Percentiles rank a stretch among this genome's conserved stretches.
These are phyloP conservation scores for Leishmania martiniquensis DNA, from an alignment of 208 protist genomes.

Conservation along the genomic window DNA sequence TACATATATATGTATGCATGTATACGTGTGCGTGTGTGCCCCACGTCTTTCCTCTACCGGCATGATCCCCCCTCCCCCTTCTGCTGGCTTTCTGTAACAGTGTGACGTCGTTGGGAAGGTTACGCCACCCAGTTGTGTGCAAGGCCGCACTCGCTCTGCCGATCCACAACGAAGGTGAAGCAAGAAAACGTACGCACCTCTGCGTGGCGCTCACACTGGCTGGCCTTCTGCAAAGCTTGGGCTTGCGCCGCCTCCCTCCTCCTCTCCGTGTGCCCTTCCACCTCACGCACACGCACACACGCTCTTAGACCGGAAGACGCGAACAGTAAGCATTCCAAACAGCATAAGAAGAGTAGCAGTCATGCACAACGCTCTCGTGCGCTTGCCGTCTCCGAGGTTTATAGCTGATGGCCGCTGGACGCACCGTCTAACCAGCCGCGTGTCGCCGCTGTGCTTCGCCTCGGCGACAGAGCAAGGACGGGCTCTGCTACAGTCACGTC, in stretches of 20 bases:
- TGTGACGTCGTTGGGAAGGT: neutral
- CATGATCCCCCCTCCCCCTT: neutral
- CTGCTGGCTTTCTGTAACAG: neutral
- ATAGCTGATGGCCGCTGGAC: neutral
- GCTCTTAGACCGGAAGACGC: too few relatives aligned
- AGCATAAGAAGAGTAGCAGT: neutral
- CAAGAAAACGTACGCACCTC: neutral
- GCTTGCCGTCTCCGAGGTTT: neutral
- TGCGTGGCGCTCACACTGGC: neutral
- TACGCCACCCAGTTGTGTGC: neutral
- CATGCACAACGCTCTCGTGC: constrained; percentile 3
- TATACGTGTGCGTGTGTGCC: neutral
- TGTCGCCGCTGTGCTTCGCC: neutral
- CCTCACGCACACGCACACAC: neutral
- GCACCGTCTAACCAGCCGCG: neutral
- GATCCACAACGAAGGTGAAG: neutral
- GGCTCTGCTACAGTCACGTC: constrained; percentile 22
- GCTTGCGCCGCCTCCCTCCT: neutral
- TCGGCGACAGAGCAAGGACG: neutral
- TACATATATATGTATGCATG: neutral
- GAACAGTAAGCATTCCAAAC: neutral
- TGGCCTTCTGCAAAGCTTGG: neutral
- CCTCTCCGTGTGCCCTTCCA: neutral
- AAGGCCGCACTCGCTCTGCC: neutral
- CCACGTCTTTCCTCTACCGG: neutral